These are phyloP conservation scores for Trifolium fragiferum DNA, from an alignment of 306 rosid genomes.

Conservation along the genomic window DNA sequence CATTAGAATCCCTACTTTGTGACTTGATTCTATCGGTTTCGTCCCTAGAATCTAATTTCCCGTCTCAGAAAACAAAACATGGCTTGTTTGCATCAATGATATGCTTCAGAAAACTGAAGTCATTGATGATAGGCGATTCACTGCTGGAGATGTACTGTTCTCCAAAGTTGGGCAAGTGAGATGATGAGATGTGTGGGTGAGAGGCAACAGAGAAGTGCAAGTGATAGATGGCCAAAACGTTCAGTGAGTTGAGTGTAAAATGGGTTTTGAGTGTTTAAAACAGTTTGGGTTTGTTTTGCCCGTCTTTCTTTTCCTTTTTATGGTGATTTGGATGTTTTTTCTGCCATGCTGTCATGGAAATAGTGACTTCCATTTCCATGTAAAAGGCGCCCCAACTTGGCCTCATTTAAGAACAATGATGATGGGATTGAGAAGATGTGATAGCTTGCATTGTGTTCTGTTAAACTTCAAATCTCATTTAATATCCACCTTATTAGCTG, in stretches of 20 bases:
- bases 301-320: not conserved
- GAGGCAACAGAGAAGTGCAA: not conserved
- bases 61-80: not conserved
- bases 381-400: not conserved
- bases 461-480: conserved; percentile 24
- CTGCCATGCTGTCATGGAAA: not conserved
- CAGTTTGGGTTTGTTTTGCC: not conserved
- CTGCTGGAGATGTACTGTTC: not conserved
- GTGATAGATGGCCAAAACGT: not conserved
- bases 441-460: conserved; percentile 33
- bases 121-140: not conserved
- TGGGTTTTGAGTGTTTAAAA: not conserved
- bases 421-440: conserved; percentile 20
- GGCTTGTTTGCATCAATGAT: not conserved
- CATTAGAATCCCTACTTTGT: no score
- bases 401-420: not conserved
- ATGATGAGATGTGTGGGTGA: conserved; percentile 12
- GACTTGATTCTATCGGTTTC: no score
- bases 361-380: not conserved
- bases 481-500: conserved; percentile 20
- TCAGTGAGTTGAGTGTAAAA: conserved; percentile 6
- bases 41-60: no score
- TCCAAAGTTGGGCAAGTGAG: conserved; percentile 1
- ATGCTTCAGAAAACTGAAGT: not conserved
- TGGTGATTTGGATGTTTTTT: conserved; percentile 13